Percentiles rank a stretch among this genome's conserved stretches.
Evolutionary conservation across 2,329 filamentous ascomycete genomes (phyloP).

Genomic region (Colletotrichum sidae): DNA sequence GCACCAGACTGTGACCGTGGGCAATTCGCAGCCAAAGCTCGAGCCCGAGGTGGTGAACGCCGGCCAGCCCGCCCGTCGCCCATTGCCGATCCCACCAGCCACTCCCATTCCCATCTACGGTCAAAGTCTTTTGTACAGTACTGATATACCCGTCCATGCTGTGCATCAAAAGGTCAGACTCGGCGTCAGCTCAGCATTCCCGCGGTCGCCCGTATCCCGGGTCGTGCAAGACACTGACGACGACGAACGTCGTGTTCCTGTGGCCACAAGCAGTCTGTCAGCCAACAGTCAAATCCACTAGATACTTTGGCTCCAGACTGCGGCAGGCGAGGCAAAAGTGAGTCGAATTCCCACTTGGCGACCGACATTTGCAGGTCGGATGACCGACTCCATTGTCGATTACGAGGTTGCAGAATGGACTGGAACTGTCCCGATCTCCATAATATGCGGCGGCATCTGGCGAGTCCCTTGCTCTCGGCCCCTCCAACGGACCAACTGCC

Average conservation of each 20-base stretch:
- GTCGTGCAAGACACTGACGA: conserved; percentile 28
- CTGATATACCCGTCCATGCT: conserved; percentile 5
- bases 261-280: conserved; percentile 2
- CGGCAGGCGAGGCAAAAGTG: neutral
- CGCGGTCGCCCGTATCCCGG: conserved; percentile 16
- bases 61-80: conserved; percentile 24
- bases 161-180: conserved; percentile 8
- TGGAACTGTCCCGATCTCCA: conserved; percentile 28
- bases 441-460: conserved; percentile 16
- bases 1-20: conserved; percentile 1
- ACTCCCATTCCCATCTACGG: neutral
- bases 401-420: conserved; percentile 35
- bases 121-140: conserved; percentile 8
- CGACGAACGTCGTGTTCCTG: neutral
- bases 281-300: neutral
- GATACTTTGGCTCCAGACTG: neutral
- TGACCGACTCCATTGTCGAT: conserved; percentile 34
- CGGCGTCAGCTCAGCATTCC: conserved; percentile 28
- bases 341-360: conserved; percentile 25
- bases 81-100: conserved; percentile 20
- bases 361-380: conserved; percentile 23
- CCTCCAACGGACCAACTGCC: conserved; percentile 1
- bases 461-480: conserved; percentile 4
- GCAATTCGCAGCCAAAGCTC: conserved; percentile 26
- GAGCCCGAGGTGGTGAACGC: conserved; percentile 16